Base-by-base conservation (phyloP, 495 filamentous ascomycete genomes). In the Xylaria palmicola region DNA sequence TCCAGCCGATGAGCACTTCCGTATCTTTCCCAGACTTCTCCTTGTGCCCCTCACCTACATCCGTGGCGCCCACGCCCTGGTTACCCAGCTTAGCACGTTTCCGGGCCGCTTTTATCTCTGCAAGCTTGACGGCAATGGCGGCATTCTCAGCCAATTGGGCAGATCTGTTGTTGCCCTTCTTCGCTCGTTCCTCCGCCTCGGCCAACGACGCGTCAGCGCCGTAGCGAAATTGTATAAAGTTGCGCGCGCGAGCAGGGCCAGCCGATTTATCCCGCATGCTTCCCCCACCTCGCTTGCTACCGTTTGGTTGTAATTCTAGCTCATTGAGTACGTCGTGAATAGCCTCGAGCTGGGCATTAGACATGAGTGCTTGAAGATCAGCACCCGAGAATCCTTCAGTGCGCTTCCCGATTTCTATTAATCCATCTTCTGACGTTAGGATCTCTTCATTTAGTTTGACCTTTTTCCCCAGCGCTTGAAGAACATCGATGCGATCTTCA, bases 371-470 rank as follows among this genome's bases (percentile, higher is more conserved):
- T 72, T 97, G 95, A 17, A 98, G 77, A 79, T 98, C 94, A 0
- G 94, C 94, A 1, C 94, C 94, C 0, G 90, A 91, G 70, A 94
- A 97, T n/a, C 94, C 94, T 60, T 92, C 90, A 0, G 93, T 97
- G 40, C 83, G 74, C 2, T 76, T 75, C 1, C 91, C 93, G 10
- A 98, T 81, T 62, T 94, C 90, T 1, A 58, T 60, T 9, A 90
- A 54, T n/a, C 75, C 79, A 4, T 80, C 78, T 3, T 77, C 72
- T 0, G 74, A 74, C 3, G 74, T 71, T 47, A 85, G 68, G 17
- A 95, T 80, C 24, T 85, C 82, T 2, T 83, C 77, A 24, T 72
- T 82, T 24, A 97, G 80, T 34, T 85, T 83, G 41, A 97, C 81
- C 65, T 96, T 96, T 63, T 83, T 82, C 47, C 87, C 86, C 15